phyloP scores from a whole-genome alignment of 1,284 basidiomycete genomes.

The Fomitopsis pinicola region DNA sequence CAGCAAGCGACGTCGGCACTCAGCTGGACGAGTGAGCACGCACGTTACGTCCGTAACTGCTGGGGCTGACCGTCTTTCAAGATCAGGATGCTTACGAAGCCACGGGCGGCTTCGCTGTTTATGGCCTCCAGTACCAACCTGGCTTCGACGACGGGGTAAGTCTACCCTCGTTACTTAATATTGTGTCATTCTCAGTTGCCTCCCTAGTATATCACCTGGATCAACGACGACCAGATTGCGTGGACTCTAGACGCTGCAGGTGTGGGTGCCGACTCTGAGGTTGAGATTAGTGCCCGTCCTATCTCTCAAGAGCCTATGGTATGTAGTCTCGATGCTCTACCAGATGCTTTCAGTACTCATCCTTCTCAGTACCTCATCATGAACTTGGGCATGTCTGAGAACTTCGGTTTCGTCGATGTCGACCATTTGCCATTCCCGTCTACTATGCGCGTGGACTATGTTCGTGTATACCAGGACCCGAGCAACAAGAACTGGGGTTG shows the following conservation, averaged over 20 bases:
- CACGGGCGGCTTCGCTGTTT: constrained; percentile 15
- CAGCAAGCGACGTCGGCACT: constrained; percentile 46
- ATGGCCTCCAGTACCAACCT: constrained; percentile 28
- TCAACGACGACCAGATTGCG: constrained; percentile 54
- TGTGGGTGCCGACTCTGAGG: constrained; percentile 51
- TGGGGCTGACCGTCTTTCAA: neutral
- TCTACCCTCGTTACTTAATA: neutral
- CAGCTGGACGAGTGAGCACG: constrained; percentile 21
- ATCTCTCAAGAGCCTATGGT: constrained; percentile 30
- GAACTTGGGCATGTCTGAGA: constrained; percentile 79
- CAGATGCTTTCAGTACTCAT: neutral
- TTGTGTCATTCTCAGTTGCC: neutral
- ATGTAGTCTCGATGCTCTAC: neutral
- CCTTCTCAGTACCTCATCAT: constrained; percentile 64
- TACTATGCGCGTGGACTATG: constrained; percentile 76
- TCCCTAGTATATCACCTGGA: constrained; percentile 77
- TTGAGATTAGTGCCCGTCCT: constrained; percentile 24
- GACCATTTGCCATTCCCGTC: constrained; percentile 64
- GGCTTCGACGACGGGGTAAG: constrained; percentile 27
- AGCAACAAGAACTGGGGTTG: constrained; percentile 75
- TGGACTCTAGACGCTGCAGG: constrained; percentile 77
- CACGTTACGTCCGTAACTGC: neutral
- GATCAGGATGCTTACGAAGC: constrained; percentile 25
- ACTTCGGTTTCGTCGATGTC: constrained; percentile 72
- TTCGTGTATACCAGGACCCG: constrained; percentile 78